phyloP scores from a whole-genome alignment of 805 yeast genomes.

The Ogataea degrootiae region DNA sequence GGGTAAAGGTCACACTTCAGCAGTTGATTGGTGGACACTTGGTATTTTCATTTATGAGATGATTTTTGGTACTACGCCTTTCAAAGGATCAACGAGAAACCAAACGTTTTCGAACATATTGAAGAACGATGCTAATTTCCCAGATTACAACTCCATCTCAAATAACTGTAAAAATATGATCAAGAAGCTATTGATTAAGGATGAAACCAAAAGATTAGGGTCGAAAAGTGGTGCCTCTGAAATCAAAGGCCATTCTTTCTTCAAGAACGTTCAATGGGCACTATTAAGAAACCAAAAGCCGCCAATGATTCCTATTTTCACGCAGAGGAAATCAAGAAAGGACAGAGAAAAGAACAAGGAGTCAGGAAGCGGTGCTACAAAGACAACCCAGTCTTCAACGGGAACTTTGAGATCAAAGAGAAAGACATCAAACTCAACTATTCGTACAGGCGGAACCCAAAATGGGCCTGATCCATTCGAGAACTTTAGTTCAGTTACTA shows the following conservation, averaged over 20 bases:
- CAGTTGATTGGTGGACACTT: conserved; percentile 99
- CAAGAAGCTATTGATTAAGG: conserved; percentile 78
- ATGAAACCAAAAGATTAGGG: conserved; percentile 84
- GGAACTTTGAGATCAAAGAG: conserved; percentile 42
- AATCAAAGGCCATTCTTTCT: conserved; percentile 84
- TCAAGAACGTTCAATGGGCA: conserved; percentile 94
- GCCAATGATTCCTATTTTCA: conserved; percentile 86
- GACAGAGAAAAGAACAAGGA: conserved; percentile 10
- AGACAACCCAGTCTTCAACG: conserved; percentile 26
- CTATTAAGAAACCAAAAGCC: conserved; percentile 87
- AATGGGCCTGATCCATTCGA: conserved; percentile 65
- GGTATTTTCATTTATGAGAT: conserved; percentile 92
- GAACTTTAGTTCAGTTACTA: conserved; percentile 78
- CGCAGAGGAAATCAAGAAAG: conserved; percentile 18
- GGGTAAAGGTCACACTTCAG: conserved; percentile 96
- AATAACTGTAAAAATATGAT: conserved; percentile 76
- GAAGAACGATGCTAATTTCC: conserved; percentile 77
- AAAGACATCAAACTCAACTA: conserved; percentile 27
- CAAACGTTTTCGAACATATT: conserved; percentile 85
- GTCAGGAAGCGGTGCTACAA: neutral
- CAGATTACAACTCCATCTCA: conserved; percentile 54
- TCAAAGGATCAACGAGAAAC: conserved; percentile 85
- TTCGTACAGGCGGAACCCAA: conserved; percentile 8
- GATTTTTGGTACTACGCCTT: conserved; percentile 95
- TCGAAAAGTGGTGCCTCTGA: conserved; percentile 94